A percentile compares a stretch with the other conserved stretches of the same genome.
Conservation (phyloP, 306 rosid genomes). For the Oemleria cerasiformis region DNA sequence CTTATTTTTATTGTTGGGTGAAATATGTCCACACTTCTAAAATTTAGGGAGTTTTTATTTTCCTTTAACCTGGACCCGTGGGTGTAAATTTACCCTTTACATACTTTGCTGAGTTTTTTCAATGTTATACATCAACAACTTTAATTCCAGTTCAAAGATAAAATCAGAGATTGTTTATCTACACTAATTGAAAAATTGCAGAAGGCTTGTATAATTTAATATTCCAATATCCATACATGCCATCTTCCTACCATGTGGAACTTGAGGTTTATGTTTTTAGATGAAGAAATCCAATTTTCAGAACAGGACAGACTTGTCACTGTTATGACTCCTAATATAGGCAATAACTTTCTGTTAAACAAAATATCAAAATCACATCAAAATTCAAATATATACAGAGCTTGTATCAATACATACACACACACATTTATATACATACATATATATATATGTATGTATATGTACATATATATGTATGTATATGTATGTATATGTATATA, state of each 20-base stretch:
- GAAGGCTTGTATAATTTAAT: not conserved
- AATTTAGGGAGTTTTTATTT: not conserved
- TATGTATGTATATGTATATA: too few species aligned
- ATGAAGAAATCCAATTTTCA: not conserved
- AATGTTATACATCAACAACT: not conserved
- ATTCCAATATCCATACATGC: not conserved
- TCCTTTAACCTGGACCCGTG: not conserved
- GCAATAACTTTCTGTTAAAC: not conserved
- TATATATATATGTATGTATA: too few species aligned
- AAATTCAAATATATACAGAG: not conserved
- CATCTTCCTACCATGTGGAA: not conserved
- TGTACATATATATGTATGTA: too few species aligned
- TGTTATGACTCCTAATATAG: not conserved
- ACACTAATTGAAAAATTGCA: constrained; percentile 3
- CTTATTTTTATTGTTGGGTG: not conserved
- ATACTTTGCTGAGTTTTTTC: not conserved
- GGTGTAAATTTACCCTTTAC: not conserved
- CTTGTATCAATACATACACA: too few species aligned
- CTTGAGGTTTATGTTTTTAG: not conserved
- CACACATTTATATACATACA: too few species aligned
- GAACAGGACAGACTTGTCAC: not conserved
- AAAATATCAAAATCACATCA: constrained; percentile 2
- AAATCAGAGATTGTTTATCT: not conserved
- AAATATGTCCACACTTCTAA: not conserved
- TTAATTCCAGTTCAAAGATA: not conserved